A percentile compares a stretch with the other conserved stretches of the same genome.
These are phyloP conservation scores for Xylaria sp. DNA, from an alignment of 2,329 filamentous ascomycete genomes.

Conservation along the genomic window DNA sequence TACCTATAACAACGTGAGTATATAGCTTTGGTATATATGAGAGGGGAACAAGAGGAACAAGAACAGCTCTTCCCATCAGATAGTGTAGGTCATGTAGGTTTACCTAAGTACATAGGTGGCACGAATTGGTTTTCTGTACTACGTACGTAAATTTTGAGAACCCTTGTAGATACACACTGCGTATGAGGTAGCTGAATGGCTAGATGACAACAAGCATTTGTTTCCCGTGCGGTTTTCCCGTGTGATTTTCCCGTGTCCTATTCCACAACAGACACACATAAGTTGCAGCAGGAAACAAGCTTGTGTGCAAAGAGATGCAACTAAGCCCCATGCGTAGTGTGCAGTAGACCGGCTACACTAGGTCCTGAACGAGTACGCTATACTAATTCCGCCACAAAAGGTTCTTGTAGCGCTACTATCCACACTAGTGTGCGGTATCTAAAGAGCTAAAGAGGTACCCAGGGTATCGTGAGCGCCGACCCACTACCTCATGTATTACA, in stretches of 20 bases:
- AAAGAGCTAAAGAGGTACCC: no score
- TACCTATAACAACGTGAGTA: no score
- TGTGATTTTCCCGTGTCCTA: background rate
- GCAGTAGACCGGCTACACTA: background rate
- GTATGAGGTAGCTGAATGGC: slow-evolving; percentile 9
- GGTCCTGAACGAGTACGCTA: background rate
- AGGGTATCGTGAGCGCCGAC: background rate
- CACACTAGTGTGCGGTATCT: background rate
- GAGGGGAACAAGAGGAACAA: no score
- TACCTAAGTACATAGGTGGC: no score
- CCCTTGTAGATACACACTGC: slow-evolving; percentile 8
- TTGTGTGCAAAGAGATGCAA: slow-evolving; percentile 20
- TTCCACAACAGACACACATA: background rate
- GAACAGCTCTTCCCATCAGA: background rate
- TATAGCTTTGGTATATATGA: no score
- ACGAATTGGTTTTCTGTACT: background rate
- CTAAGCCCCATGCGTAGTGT: background rate
- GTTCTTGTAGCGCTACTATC: slow-evolving; percentile 8
- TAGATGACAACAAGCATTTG: slow-evolving; percentile 7
- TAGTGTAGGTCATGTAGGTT: slow-evolving; percentile 3
- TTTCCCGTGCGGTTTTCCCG: slow-evolving; percentile 4
- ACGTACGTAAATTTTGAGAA: background rate
- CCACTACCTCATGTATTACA: no score
- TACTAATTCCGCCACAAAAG: slow-evolving; percentile 8
- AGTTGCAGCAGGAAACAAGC: background rate